phyloP scores from a whole-genome alignment of 2,329 filamentous ascomycete genomes.

The Sclerotinia borealis region DNA sequence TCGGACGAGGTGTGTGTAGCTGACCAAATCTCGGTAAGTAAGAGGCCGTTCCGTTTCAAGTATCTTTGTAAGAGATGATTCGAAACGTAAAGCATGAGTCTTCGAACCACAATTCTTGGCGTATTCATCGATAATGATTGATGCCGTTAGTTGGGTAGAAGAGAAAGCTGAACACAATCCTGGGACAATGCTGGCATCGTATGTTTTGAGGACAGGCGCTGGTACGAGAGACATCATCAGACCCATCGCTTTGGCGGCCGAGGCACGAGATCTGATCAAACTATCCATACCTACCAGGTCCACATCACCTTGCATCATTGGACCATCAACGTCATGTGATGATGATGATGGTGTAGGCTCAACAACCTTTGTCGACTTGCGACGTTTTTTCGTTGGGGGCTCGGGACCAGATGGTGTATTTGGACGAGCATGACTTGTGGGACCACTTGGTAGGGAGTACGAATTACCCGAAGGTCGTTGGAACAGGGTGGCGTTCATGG shows the following conservation, averaged over 20 bases:
- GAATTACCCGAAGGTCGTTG: conserved; percentile 88
- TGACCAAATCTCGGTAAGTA: conserved; percentile 85
- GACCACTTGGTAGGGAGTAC: conserved; percentile 53
- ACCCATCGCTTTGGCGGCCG: conserved; percentile 79
- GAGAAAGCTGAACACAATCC: conserved; percentile 68
- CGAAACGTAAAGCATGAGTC: conserved; percentile 52
- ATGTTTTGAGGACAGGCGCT: conserved; percentile 53
- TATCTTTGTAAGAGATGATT: conserved; percentile 62
- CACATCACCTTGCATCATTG: conserved; percentile 96
- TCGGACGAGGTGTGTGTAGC: conserved; percentile 80
- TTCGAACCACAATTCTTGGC: conserved; percentile 53
- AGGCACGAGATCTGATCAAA: conserved; percentile 83
- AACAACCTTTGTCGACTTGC: conserved; percentile 79
- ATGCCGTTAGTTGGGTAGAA: conserved; percentile 78
- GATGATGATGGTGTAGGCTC: conserved; percentile 56
- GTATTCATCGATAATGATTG: conserved; percentile 84
- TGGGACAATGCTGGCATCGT: conserved; percentile 58
- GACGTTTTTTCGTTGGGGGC: conserved; percentile 65
- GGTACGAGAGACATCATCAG: conserved; percentile 75
- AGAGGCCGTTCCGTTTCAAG: conserved; percentile 75
- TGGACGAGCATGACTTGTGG: conserved; percentile 36
- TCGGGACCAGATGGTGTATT: conserved; percentile 40
- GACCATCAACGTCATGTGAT: conserved; percentile 93
- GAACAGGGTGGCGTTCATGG: conserved; percentile 85
- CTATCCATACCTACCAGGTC: conserved; percentile 88